Conservation (phyloP, 805 yeast species). For the Maudiozyma serrabonitensis region DNA sequence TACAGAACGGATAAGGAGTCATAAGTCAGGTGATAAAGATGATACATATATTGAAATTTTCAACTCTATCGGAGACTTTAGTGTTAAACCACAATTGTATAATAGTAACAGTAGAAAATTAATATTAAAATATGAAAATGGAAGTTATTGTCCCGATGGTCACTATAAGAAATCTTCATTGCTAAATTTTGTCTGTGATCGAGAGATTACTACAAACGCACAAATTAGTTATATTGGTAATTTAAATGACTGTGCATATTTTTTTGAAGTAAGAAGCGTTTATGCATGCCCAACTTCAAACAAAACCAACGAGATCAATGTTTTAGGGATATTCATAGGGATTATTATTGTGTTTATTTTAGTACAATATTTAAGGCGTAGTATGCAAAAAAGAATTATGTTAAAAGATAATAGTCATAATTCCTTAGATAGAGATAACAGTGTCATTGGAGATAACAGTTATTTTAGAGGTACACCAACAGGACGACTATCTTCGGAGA, state of each 20-base stretch:
- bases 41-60: neutral
- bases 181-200: slow-evolving; percentile 68
- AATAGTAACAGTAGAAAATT: slow-evolving; percentile 37
- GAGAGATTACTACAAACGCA: slow-evolving; percentile 58
- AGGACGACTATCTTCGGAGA: neutral
- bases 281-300: slow-evolving; percentile 81
- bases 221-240: slow-evolving; percentile 61
- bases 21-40: slow-evolving; percentile 5
- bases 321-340: slow-evolving; percentile 53
- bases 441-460: neutral
- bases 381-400: slow-evolving; percentile 10
- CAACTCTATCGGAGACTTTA: slow-evolving; percentile 51
- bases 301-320: slow-evolving; percentile 51
- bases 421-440: neutral
- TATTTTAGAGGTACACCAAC: neutral
- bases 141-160: slow-evolving; percentile 52
- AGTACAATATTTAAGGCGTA: slow-evolving; percentile 33
- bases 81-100: slow-evolving; percentile 57
- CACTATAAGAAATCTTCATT: slow-evolving; percentile 48
- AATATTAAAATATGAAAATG: slow-evolving; percentile 59
- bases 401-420: neutral
- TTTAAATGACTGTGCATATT: slow-evolving; percentile 66
- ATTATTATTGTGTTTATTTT: slow-evolving; percentile 36
- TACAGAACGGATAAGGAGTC: slow-evolving; percentile 27
- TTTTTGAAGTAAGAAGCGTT: slow-evolving; percentile 75